Percentiles rank a stretch among this genome's conserved stretches.
phyloP scores from a whole-genome alignment of 805 yeast genomes.

The Yamadazyma takamatsuzukensis region DNA sequence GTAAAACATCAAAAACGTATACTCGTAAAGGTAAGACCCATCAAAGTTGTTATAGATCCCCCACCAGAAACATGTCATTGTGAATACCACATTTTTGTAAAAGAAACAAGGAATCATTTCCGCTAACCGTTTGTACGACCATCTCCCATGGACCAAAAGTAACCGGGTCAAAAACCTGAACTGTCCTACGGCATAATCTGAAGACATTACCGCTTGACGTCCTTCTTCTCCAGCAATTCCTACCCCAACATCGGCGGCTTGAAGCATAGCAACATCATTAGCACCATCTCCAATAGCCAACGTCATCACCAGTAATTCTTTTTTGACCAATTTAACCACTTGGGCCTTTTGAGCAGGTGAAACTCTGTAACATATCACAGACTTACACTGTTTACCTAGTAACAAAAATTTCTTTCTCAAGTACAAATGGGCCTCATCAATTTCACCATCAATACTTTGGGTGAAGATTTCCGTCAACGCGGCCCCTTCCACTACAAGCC shows the following conservation, averaged over 20 bases:
- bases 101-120: conserved; percentile 79
- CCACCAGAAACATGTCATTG: conserved; percentile 74
- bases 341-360: conserved; percentile 82
- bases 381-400: conserved; percentile 69
- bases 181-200: conserved; percentile 81
- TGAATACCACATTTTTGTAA: conserved; percentile 72
- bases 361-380: conserved; percentile 82
- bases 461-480: conserved; percentile 47
- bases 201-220: conserved; percentile 81
- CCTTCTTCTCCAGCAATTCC: conserved; percentile 90
- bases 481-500: conserved; percentile 69
- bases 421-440: conserved; percentile 9
- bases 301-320: conserved; percentile 66
- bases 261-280: conserved; percentile 85
- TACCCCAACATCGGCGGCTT: conserved; percentile 79
- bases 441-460: conserved; percentile 3
- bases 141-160: conserved; percentile 75
- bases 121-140: conserved; percentile 72
- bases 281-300: conserved; percentile 86
- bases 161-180: conserved; percentile 64
- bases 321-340: conserved; percentile 65
- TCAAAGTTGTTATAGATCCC: conserved; percentile 67
- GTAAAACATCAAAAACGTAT: conserved; percentile 73
- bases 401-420: conserved; percentile 54
- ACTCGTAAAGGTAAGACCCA: conserved; percentile 74